A percentile compares a stretch with the other conserved stretches of the same genome.
phyloP scores from a whole-genome alignment of 2,329 filamentous ascomycete species.

The Alternaria ethzedia region DNA sequence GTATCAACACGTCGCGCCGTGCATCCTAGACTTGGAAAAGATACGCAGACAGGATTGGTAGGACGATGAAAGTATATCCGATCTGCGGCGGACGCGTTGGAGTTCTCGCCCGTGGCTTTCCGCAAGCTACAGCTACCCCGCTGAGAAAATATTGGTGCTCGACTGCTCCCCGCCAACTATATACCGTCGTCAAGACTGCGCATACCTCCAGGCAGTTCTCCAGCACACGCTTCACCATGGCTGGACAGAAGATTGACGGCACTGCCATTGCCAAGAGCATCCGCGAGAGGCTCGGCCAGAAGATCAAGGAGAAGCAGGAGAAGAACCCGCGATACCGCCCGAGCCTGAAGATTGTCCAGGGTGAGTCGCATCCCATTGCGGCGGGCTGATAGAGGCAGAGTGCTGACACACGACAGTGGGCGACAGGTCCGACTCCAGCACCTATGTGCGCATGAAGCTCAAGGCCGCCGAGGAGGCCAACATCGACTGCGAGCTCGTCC shows the following conservation, averaged over 20 bases:
- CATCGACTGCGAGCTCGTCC: constrained; percentile 85
- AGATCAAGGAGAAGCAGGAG: constrained; percentile 83
- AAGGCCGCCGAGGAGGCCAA: constrained; percentile 96
- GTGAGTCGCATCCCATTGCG: constrained; percentile 55
- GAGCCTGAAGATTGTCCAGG: constrained; percentile 92
- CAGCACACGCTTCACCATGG: constrained; percentile 70
- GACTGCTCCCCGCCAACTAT: constrained; percentile 23
- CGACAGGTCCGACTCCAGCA: constrained; percentile 90
- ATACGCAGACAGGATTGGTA: constrained; percentile 27
- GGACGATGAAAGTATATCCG: constrained; percentile 37
- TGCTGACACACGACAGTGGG: constrained; percentile 67
- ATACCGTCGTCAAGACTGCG: constrained; percentile 20
- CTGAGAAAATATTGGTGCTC: constrained; percentile 34
- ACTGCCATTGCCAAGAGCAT: constrained; percentile 93
- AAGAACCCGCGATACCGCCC: constrained; percentile 87
- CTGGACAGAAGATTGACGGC: constrained; percentile 91
- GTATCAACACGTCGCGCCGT: constrained; percentile 21
- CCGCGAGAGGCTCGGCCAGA: constrained; percentile 76
- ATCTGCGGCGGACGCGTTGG: constrained; percentile 39
- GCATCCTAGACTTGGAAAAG: constrained; percentile 34
- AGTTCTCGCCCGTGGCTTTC: constrained; percentile 37
- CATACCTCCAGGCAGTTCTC: constrained; percentile 51
- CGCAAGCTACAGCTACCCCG: constrained; percentile 41
- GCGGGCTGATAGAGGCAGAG: background rate
- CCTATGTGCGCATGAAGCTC: constrained; percentile 99